Evolutionary conservation across 2,329 filamentous ascomycete genomes (phyloP).

Genomic region (Colletotrichum tropicale): DNA sequence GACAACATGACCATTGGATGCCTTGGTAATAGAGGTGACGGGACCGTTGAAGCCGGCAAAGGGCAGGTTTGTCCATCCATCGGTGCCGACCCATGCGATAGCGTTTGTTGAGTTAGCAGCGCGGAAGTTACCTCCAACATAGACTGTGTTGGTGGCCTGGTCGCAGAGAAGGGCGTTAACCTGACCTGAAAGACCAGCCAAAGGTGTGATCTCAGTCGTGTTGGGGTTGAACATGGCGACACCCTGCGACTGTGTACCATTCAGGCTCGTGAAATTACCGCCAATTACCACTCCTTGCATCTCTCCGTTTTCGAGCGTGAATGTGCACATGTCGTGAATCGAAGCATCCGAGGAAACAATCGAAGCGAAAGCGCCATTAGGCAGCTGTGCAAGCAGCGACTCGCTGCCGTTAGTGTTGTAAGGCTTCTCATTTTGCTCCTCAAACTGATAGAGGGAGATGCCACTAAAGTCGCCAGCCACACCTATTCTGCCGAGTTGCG

Average conservation of each 20-base stretch:
- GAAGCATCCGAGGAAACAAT: slow-evolving; percentile 80
- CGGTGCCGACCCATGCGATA: slow-evolving; percentile 74
- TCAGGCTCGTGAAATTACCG: slow-evolving; percentile 94
- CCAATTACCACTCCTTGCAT: slow-evolving; percentile 81
- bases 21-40: slow-evolving; percentile 83
- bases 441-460: slow-evolving; percentile 86
- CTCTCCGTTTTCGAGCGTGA: slow-evolving; percentile 68
- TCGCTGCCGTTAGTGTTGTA: slow-evolving; percentile 78
- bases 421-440: slow-evolving; percentile 75
- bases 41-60: slow-evolving; percentile 96
- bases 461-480: slow-evolving; percentile 90
- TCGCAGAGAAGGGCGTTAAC: slow-evolving; percentile 88
- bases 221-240: slow-evolving; percentile 82
- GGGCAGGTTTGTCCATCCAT: slow-evolving; percentile 79
- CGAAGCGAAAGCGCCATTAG: slow-evolving; percentile 81
- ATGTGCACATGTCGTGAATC: slow-evolving; percentile 88
- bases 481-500: slow-evolving; percentile 79
- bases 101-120: slow-evolving; percentile 86
- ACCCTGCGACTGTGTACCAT: slow-evolving; percentile 74
- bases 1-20: slow-evolving; percentile 81
- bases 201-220: slow-evolving; percentile 70
- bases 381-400: slow-evolving; percentile 79
- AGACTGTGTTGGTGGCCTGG: slow-evolving; percentile 75
- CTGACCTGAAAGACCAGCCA: slow-evolving; percentile 81
- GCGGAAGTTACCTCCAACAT: slow-evolving; percentile 87